Conservation (phyloP, 164 flowering plant species). For the Malania oleifera region DNA sequence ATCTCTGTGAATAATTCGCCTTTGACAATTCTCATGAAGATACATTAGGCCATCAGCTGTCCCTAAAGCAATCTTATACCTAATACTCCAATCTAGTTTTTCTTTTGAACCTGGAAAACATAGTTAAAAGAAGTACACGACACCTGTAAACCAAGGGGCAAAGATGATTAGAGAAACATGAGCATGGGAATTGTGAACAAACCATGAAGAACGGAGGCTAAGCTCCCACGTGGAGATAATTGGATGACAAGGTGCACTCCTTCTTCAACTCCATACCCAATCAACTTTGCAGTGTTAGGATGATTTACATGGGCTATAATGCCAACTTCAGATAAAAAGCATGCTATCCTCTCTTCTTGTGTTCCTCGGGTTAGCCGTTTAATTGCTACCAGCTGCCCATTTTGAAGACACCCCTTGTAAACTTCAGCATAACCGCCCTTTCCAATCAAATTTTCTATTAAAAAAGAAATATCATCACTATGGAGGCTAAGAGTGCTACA, state of each 20-base stretch:
- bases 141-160: not conserved
- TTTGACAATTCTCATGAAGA: constrained; percentile 6
- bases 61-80: constrained; percentile 6
- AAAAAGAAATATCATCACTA: not conserved
- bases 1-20: too few species aligned
- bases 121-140: not conserved
- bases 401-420: constrained; percentile 1
- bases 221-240: not conserved
- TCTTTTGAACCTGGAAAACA: constrained; percentile 6
- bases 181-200: not conserved
- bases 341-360: not conserved
- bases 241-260: constrained; percentile 5
- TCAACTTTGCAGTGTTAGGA: constrained; percentile 7
- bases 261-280: constrained; percentile 7
- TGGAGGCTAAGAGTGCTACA: too few species aligned
- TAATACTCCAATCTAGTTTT: not conserved
- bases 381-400: constrained; percentile 1
- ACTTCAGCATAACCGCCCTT: constrained; percentile 10
- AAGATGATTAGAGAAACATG: not conserved
- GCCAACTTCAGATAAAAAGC: constrained; percentile 1
- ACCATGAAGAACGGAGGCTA: constrained; percentile 3
- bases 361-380: constrained; percentile 3
- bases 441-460: not conserved
- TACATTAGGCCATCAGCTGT: constrained; percentile 3
- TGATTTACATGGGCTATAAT: constrained; percentile 2